Conservation (phyloP, 2,329 filamentous ascomycete species). For the Alternaria alternata region DNA sequence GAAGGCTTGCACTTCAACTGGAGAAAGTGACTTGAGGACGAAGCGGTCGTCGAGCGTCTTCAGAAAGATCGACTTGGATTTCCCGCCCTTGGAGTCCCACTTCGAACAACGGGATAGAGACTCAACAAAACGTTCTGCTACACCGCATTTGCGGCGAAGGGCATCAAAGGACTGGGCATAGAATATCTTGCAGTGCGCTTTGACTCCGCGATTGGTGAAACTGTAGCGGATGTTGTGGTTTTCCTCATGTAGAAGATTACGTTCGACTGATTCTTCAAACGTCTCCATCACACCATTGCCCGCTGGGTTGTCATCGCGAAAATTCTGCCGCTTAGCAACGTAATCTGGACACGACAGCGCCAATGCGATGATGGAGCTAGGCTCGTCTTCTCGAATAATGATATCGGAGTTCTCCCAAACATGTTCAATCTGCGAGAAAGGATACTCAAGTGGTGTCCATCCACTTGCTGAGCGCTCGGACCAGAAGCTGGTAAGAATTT, state of each 20-base stretch:
- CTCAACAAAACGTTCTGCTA: slow-evolving; percentile 92
- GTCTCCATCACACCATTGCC: slow-evolving; percentile 30
- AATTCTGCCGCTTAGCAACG: slow-evolving; percentile 75
- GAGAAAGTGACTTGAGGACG: slow-evolving; percentile 88
- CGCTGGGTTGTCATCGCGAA: slow-evolving; percentile 55
- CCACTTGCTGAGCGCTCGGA: slow-evolving; percentile 95
- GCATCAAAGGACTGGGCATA: slow-evolving; percentile 98
- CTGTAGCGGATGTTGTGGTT: slow-evolving; percentile 96
- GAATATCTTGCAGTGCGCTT: slow-evolving; percentile 98
- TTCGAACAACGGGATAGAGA: slow-evolving; percentile 94
- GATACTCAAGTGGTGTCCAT: slow-evolving; percentile 92
- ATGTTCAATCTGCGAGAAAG: slow-evolving; percentile 81
- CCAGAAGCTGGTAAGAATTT: slow-evolving; percentile 97
- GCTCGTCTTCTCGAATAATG: slow-evolving; percentile 96
- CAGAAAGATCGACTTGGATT: slow-evolving; percentile 95
- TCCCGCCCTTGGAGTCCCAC: slow-evolving; percentile 97
- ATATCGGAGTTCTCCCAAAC: slow-evolving; percentile 97
- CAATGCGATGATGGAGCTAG: slow-evolving; percentile 93
- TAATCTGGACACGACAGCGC: slow-evolving; percentile 90
- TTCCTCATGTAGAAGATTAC: slow-evolving; percentile 81
- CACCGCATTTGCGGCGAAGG: slow-evolving; percentile 87
- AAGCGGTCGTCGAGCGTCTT: slow-evolving; percentile 96
- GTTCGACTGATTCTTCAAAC: slow-evolving; percentile 79
- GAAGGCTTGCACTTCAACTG: slow-evolving; percentile 92
- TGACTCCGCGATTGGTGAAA: slow-evolving; percentile 91